phyloP scores from a whole-genome alignment of 176 grass and related monocot genomes.

The Zoysia japonica region DNA sequence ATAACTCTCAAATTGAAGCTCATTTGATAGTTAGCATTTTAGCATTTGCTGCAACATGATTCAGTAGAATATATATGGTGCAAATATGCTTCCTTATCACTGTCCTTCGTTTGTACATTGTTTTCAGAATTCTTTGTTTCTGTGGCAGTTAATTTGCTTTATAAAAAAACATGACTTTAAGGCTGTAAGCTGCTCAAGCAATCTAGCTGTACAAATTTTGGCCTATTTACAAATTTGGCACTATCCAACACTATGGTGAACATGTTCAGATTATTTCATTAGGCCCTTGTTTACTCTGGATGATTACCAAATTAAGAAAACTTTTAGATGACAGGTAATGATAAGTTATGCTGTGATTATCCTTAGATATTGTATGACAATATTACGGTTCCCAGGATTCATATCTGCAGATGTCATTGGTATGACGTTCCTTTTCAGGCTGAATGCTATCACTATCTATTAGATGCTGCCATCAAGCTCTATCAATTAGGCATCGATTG shows the following conservation, averaged over 20 bases:
- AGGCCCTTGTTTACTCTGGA: neutral
- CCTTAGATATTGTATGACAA: neutral
- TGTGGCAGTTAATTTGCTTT: neutral
- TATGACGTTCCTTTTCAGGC: constrained; percentile 57
- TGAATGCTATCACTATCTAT: constrained; percentile 97
- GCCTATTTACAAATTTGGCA: neutral
- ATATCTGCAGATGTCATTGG: neutral
- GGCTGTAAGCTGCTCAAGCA: neutral
- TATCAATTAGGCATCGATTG: constrained; percentile 90
- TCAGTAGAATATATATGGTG: neutral
- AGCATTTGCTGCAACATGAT: neutral
- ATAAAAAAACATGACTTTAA: neutral
- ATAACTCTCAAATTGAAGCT: neutral
- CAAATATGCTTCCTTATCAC: neutral
- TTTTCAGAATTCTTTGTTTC: neutral
- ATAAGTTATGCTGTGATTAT: neutral
- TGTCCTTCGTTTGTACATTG: neutral
- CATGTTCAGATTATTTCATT: neutral
- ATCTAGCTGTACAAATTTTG: neutral
- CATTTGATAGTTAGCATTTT: neutral
- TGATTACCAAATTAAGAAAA: neutral
- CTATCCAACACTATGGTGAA: neutral
- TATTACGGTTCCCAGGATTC: constrained; percentile 12
- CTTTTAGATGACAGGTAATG: constrained; percentile 9
- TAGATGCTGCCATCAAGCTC: constrained; percentile 87